Conservation (phyloP, 495 filamentous ascomycete genomes). For the Corynascus novoguineensis region DNA sequence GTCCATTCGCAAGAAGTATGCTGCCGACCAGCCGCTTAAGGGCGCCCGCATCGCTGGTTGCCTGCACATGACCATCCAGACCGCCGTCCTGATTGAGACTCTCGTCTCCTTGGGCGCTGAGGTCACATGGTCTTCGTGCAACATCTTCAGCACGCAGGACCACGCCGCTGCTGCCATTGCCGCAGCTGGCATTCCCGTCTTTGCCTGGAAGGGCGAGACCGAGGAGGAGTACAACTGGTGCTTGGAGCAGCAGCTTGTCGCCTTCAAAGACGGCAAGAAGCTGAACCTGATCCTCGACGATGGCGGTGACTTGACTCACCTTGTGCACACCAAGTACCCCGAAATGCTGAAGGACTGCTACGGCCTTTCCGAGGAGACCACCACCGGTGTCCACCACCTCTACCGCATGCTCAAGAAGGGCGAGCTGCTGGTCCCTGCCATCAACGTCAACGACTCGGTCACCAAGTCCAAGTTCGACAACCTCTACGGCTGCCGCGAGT, state of each 20-base stretch:
- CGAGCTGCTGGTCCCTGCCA: slow-evolving; percentile 85
- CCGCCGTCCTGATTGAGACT: slow-evolving; percentile 97
- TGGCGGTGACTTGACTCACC: slow-evolving; percentile 92
- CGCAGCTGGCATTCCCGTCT: slow-evolving; percentile 88
- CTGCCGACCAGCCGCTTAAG: slow-evolving; percentile 82
- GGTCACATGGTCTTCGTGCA: slow-evolving; percentile 96
- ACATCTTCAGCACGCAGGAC: slow-evolving; percentile 99
- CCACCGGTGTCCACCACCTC: slow-evolving; percentile 98
- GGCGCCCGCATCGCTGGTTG: slow-evolving; percentile 91
- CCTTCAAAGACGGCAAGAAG: slow-evolving; percentile 94
- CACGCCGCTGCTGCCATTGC: slow-evolving; percentile 97
- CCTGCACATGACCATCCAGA: slow-evolving; percentile 99
- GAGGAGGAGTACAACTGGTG: slow-evolving; percentile 99
- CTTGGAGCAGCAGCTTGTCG: slow-evolving; percentile 91
- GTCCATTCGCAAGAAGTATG: slow-evolving; percentile 88
- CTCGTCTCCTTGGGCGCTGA: slow-evolving; percentile 89
- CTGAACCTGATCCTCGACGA: slow-evolving; percentile 99
- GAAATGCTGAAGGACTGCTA: slow-evolving; percentile 96
- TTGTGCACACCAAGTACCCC: slow-evolving; percentile 97
- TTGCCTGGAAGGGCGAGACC: slow-evolving; percentile 99
- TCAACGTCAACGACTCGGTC: slow-evolving; percentile 99
- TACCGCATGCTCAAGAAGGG: slow-evolving; percentile 95
- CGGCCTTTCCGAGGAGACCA: slow-evolving; percentile 98
- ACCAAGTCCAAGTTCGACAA: slow-evolving; percentile 99
- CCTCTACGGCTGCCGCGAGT: slow-evolving; percentile 98